Base-by-base conservation (phyloP, 257 asterid genomes). In the Ilex asprella region DNA sequence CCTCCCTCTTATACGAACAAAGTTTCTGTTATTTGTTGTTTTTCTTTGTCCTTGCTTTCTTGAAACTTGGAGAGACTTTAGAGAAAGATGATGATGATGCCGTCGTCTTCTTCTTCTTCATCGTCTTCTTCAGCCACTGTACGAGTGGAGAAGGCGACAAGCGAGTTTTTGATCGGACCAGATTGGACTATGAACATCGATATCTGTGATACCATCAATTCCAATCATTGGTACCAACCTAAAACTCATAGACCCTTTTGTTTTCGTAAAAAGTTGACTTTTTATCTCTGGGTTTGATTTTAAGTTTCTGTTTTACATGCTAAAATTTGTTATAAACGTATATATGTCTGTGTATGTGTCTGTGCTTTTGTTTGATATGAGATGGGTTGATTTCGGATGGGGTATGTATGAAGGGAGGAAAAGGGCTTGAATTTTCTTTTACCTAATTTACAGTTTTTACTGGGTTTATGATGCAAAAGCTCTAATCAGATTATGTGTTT, bases 151-250 rank as follows among this genome's bases (percentile, higher is more conserved):
- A 92, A 92, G 69, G 97, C 98, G 10, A 92, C 97, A 16, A 92
- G 97, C 93, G 98, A 92, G 78, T 88, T 92, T 81, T 79, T 92
- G 84, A 86, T 74, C 73, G 91, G 87, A 8, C 98, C 97, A 70
- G 98, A 92, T 81, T 92, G 98, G 98, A 81, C 97, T 27, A 74
- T 88, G 66, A 92, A 88, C 69, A 83, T 92, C 44, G 98, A 88
- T 75, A 88, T 92, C 54, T 92, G 97, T 52, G 97, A 92, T 73
- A 66, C 81, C 56, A 51, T 89, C 73, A 92, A 88, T 77, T 74
- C 85, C 75, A 86, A 83, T 77, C 89, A 79, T 74, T 79, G 74
- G 95, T 89, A 84, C 41, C 41, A 35, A 35, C 41, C 41, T 35
- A 3, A 35, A 35, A 35, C 41, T 35, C 41, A 5, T 35, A 21